Conservation (phyloP, 148 eudicot genomes). For the Spergularia marina region DNA sequence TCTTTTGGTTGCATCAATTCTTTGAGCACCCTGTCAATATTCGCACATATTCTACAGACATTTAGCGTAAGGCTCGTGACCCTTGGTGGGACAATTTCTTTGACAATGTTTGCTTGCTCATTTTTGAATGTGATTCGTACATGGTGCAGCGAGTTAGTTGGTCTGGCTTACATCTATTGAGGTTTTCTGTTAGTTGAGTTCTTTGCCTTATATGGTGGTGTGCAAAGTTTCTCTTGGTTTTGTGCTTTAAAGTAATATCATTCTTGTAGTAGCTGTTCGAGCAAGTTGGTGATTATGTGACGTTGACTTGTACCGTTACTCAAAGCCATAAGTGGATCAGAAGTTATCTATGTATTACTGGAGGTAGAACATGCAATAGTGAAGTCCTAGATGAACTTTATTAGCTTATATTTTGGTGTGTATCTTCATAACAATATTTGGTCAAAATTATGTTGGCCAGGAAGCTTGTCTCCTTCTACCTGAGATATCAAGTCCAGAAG, state of each 20-base stretch:
- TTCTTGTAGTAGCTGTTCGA: neutral
- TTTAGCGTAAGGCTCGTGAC: neutral
- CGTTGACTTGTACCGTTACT: neutral
- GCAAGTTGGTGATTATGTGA: neutral
- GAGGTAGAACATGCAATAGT: neutral
- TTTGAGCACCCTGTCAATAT: neutral
- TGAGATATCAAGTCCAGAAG: conserved; percentile 76
- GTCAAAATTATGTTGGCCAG: conserved; percentile 34
- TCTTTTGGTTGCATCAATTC: neutral
- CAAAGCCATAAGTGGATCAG: too few species aligned
- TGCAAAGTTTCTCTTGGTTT: neutral
- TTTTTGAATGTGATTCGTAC: neutral
- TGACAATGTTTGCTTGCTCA: neutral
- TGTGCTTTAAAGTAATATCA: neutral
- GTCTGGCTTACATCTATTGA: neutral
- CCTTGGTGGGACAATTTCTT: neutral
- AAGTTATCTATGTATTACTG: too few species aligned
- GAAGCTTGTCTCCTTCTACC: conserved; percentile 89
- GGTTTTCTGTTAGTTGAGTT: neutral
- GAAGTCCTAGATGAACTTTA: neutral
- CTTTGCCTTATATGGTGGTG: neutral
- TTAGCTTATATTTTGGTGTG: neutral
- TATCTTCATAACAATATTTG: neutral
- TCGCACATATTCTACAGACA: neutral
- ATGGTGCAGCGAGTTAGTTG: neutral